Evolutionary conservation across 2,329 filamentous ascomycete species (phyloP), one percentile per base, ranked within the genome.

Genomic region (Chaetoscypha palmicola): DNA sequence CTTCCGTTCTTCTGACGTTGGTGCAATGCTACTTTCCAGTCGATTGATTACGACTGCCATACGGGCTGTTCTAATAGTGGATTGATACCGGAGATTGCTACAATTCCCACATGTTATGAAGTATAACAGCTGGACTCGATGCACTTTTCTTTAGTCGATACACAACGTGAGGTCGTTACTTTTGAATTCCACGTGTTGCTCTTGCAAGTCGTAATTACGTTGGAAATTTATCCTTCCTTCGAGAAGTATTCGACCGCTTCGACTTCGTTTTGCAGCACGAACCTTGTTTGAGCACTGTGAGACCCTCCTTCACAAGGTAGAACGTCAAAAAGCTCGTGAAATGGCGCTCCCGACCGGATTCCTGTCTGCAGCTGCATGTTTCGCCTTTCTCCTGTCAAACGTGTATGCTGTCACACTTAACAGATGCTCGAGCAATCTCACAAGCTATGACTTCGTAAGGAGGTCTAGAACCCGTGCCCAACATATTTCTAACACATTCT

Each of bases 401-500:
- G 37, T 24, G 14, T 14, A 23, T 23, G 37, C 24, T 19, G 24
- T 24, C n/a, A 16, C 37, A 39, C 14, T 33, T 5, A 24, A 12
- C 19, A 24, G 21, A 19, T 39, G 37, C 24, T 39, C 37, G n/a
- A 39, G 23, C 23, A 39, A 24, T 24, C 37, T 39, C 24, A 24
- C 23, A 16, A 30, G 14, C 20, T 39, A 28, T 41, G 38, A 41
- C 28, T 41, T 41, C 28, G 38, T 41, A 41, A 14, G n/a, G 16
- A 21, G 14, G 23, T 10, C 17, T 24, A 30, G 21, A 33, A 14
- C 26, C n/a, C 26, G 7, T 16, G 11, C 24, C 14, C 17, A 22
- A 33, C 14, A 9, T 16, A 17, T 14, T 14, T 12, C 28, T 32
- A 12, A 32, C 26, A 23, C 4, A n/a, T 23, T 41, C 10, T 39